Base-by-base conservation (phyloP, 75 land plant species). In the Sequoia sempervirens region DNA sequence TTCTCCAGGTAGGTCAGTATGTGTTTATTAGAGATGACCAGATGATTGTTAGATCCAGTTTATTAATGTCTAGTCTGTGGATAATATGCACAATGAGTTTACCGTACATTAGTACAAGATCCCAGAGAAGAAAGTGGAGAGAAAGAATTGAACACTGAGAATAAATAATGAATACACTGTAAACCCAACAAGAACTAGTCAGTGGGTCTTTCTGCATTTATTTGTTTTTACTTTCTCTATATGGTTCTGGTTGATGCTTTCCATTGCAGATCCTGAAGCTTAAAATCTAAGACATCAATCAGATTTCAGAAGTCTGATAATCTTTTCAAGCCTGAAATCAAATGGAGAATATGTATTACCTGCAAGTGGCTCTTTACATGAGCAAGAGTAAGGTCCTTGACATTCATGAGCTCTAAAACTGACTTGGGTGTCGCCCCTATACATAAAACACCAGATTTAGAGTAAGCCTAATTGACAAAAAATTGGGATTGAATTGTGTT, bases 281-380 rank as follows among this genome's bases (percentile, higher is more conserved):
- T 6, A 61, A 6, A 23, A 23, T 61, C 66, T 61, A 61, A 20
- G 66, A 26, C 26, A 61, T 32, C 73, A 9, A 32, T 68, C 72
- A 28, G 34, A 58, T 58, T 58, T 58, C 23, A 58, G 5, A 4
- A 58, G 64, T 61, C 66, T 61, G 53, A 50, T 23, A 7, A 64
- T 26, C 23, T 26, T 26, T 64, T 64, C 5, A 64, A 23, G 8
- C 5, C 14, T 64, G 30, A 76, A 18, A 18, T n/a, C 18, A 23
- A 76, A 81, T 18, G 38, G 82, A 43, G 50, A 88, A 43, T 72
- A 15, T 73, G 45, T 54, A 18, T 2, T 83, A 89, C 90, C 87
- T 89, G 90, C 45, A 89, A 84, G 61, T 89, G 90, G 75, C 90
- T 88, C 81, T 89, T 88, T n/a, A 89, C 90, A 84, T 89, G 90